These are phyloP conservation scores for Paraurostyla sp. DNA, from an alignment of 73 alveolate genomes.

Conservation along the genomic window DNA sequence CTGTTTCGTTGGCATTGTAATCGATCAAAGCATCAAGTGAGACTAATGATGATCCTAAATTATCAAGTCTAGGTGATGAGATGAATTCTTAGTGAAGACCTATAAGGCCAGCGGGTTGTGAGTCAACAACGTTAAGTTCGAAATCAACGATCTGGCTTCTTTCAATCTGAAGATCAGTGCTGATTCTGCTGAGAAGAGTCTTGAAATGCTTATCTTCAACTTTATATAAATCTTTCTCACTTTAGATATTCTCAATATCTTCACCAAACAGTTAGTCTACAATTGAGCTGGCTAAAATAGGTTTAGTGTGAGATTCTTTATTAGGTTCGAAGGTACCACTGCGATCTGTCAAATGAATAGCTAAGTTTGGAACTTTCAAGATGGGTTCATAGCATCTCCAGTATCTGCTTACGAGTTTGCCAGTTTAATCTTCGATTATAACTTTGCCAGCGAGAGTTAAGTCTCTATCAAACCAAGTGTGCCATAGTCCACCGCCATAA, in stretches of 20 bases:
- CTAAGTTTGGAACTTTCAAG: conserved; percentile 94
- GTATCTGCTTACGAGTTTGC: conserved; percentile 83
- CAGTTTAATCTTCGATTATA: conserved; percentile 83
- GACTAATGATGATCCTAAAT: conserved; percentile 90
- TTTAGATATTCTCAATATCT: conserved; percentile 65
- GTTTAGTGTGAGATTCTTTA: conserved; percentile 95
- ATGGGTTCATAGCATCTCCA: conserved; percentile 93
- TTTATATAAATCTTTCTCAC: conserved; percentile 74
- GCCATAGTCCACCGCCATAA: conserved; percentile 99
- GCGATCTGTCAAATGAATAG: conserved; percentile 95
- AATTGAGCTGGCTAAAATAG: conserved; percentile 90
- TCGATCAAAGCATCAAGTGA: conserved; percentile 93
- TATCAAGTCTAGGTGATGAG: conserved; percentile 95
- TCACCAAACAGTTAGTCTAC: conserved; percentile 78
- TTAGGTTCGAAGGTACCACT: conserved; percentile 89
- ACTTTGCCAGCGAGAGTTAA: conserved; percentile 97
- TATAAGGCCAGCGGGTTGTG: conserved; percentile 87
- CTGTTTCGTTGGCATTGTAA: conserved; percentile 24
- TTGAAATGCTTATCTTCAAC: conserved; percentile 91
- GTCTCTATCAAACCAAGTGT: conserved; percentile 99
- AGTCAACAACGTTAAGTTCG: conserved; percentile 93
- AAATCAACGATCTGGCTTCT: conserved; percentile 91
- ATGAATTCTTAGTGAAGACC: conserved; percentile 97
- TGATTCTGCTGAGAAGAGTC: conserved; percentile 82
- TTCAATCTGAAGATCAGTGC: conserved; percentile 80